Evolutionary conservation across 169 alveolate genomes (phyloP), one percentile per base, ranked within the genome.

Genomic region (Hepatocystis sp.): DNA sequence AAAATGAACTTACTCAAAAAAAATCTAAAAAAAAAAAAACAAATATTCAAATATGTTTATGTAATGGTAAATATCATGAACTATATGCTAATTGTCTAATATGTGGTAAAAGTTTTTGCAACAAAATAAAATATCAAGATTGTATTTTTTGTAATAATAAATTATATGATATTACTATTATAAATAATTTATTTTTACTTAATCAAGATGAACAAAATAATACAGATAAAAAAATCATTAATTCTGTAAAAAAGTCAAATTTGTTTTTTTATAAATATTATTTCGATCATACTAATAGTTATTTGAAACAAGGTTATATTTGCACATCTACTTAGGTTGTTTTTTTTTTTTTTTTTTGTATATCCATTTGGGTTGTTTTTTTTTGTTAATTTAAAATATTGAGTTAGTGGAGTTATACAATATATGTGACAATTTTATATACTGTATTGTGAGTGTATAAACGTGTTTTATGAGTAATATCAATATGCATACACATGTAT

Each of bases 41-140:
- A n/a, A 58, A 21, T 30, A 44, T 39, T 4, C 76, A 56, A 17
- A 76, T 76, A 27, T 76, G 88, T 13, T 42, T 27, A 21, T 76
- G 88, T 3, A 76, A 58, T 36, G 88, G 88, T 1, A 39, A 64
- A 7, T 58, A 36, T 51, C 88, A 76, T 46, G 36, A 76, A 36
- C 21, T 76, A 28, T 76, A 76, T 25, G 66, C 88, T 10, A 76
- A 76, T 19, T 76, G 88, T 13, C 60, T 76, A 15, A 28, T 56
- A 21, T 76, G 88, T 56, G 88, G 88, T 25, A 76, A 76, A 46
- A 15, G 56, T 28, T 76, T 42, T 36, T 76, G 88, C 32, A n/a
- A 63, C 7, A 76, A 76, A 58, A 76, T 76, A 40, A 76, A 76
- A 56, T 76, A 58, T 39, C 56, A 64, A 15, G 51, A 58, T 5